Evolutionary conservation across 345 rosid species (phyloP).

Genomic region (Linum trigynum): DNA sequence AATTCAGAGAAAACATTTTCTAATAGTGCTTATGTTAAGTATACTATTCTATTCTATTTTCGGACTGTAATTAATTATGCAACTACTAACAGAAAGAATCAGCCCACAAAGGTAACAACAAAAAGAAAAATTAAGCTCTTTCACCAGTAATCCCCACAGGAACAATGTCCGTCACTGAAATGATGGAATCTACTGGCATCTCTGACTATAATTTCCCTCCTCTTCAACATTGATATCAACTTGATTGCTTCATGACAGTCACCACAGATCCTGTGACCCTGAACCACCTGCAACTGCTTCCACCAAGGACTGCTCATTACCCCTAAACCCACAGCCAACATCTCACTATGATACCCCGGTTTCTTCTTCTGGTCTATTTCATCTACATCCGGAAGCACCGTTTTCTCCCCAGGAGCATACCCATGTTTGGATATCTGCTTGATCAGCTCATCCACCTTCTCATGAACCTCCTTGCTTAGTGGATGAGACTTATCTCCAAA

Average conservation of each 20-base stretch:
- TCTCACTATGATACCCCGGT: slow-evolving; percentile 58
- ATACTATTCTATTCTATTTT: too few species aligned
- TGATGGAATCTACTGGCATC: slow-evolving; percentile 78
- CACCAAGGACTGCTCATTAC: slow-evolving; percentile 44
- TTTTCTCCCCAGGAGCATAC: slow-evolving; percentile 32
- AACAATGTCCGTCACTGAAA: slow-evolving; percentile 65
- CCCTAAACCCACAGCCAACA: slow-evolving; percentile 77
- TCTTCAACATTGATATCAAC: slow-evolving; percentile 42
- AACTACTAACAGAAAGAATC: neutral
- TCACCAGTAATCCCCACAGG: slow-evolving; percentile 94
- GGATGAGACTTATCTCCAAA: slow-evolving; percentile 52
- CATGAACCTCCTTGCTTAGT: slow-evolving; percentile 47
- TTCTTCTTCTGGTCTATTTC: slow-evolving; percentile 37
- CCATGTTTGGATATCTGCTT: slow-evolving; percentile 47
- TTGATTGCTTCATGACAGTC: slow-evolving; percentile 74
- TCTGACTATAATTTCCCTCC: slow-evolving; percentile 58
- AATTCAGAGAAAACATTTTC: neutral
- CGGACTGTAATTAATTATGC: neutral
- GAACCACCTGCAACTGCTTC: slow-evolving; percentile 60
- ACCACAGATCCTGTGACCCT: slow-evolving; percentile 68
- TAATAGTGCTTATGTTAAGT: neutral
- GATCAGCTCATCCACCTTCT: slow-evolving; percentile 56
- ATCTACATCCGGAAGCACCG: slow-evolving; percentile 68
- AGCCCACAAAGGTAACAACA: neutral
- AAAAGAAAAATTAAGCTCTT: slow-evolving; percentile 1